Base-by-base conservation (phyloP, 208 protist genomes). In the Trypanosoma scelopori region DNA sequence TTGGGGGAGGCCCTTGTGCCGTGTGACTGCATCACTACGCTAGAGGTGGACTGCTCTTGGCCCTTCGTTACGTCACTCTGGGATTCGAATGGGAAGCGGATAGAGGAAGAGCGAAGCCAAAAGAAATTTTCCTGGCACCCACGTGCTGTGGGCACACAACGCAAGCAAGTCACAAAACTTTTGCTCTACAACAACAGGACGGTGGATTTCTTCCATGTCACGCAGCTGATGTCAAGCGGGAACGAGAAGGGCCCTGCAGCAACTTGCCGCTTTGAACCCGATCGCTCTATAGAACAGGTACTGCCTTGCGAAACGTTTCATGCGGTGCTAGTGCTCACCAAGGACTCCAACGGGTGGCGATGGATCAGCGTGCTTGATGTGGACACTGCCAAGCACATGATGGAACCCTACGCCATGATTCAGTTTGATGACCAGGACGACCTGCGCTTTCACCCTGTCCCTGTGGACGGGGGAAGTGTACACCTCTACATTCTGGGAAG, bases 331-430 rank as follows among this genome's bases (percentile, higher is more conserved):
- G 82, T 90, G 43, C 65, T 94, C 30, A 92, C 79, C 39, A 66
- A 77, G 37, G 88, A 94, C 48, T 78, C 76, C 25, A 92, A 94
- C 59, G 77, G 81, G 28, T 94, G 88, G 85, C 79, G 88, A 16
- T 90, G 85, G 82, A 48, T 94, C n/a, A 89, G 82, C 64, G 70
- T 92, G 43, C 55, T 94, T n/a, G 76, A 94, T 68, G 80, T 78
- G 53, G 58, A 79, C 27, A 84, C 76, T 1, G 82, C 78, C 22
- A 66, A 80, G 60, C 76, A 78, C 45, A 77, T 82, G 47, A 87
- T 88, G 78, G 65, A 77, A 55, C 66, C 80, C 15, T 76, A 78
- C 59, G 79, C 79, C 15, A 88, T 87, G 30, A 71, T 91, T 25
- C 80, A 89, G 65, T 92, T 92, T 79, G 71, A 61, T 1, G 74